These are phyloP conservation scores for Boeremia lycopersici DNA, from an alignment of 2,329 filamentous ascomycete species.

Conservation along the genomic window DNA sequence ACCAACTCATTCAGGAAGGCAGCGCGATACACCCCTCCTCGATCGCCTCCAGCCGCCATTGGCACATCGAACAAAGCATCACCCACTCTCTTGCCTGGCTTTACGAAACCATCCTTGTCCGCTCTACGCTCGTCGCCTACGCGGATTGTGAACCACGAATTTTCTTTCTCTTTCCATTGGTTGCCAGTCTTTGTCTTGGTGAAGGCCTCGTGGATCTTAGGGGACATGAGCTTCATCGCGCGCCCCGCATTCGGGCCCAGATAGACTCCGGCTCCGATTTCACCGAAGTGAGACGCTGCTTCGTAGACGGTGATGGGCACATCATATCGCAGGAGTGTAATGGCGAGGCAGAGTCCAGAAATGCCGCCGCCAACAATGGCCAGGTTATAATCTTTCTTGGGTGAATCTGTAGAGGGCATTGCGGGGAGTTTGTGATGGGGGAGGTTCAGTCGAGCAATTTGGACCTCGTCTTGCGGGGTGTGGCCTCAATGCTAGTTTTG, in stretches of 20 bases:
- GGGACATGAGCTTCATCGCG: constrained; percentile 61
- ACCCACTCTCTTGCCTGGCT: constrained; percentile 37
- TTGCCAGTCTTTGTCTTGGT: constrained; percentile 51
- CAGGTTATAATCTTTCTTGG: constrained; percentile 51
- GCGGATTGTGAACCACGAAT: constrained; percentile 41
- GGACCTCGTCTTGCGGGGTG: background rate
- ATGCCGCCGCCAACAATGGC: constrained; percentile 67
- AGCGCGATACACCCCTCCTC: constrained; percentile 55
- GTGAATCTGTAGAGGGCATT: constrained; percentile 27
- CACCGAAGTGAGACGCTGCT: constrained; percentile 59
- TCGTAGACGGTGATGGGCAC: constrained; percentile 62
- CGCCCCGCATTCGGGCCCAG: constrained; percentile 62
- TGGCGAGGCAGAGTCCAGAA: constrained; percentile 60
- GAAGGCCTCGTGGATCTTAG: constrained; percentile 49
- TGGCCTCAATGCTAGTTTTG: background rate
- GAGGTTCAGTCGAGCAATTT: background rate
- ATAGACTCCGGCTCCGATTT: constrained; percentile 64
- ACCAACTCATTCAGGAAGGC: constrained; percentile 59
- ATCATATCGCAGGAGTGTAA: constrained; percentile 56
- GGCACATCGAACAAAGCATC: constrained; percentile 38
- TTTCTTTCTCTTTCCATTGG: constrained; percentile 27
- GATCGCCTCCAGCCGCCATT: constrained; percentile 29
- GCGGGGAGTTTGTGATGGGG: background rate
- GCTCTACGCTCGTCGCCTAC: constrained; percentile 41
- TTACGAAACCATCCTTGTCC: constrained; percentile 38